Percentiles rank a stretch among this genome's conserved stretches.
Evolutionary conservation across 805 yeast species (phyloP).

Genomic region (Candida tibetensis): DNA sequence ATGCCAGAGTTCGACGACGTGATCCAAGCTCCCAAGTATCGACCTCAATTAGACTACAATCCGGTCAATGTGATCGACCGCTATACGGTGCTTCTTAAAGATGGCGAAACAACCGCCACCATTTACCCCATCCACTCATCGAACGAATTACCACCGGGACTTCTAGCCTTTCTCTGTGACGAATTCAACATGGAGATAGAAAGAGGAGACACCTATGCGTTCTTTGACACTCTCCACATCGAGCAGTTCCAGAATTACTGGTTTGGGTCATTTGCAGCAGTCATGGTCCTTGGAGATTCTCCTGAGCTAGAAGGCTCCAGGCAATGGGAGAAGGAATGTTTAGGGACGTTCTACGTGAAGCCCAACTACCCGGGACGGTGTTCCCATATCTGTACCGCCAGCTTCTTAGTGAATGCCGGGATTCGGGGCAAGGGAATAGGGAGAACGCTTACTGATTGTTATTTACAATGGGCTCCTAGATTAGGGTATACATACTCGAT

Average conservation of each 20-base stretch:
- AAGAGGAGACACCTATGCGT: slow-evolving; percentile 83
- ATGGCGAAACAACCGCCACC: slow-evolving; percentile 90
- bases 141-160: slow-evolving; percentile 69
- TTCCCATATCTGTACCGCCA: slow-evolving; percentile 88
- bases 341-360: slow-evolving; percentile 81
- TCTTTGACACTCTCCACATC: slow-evolving; percentile 72
- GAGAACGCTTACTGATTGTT: slow-evolving; percentile 76
- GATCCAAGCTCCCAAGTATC: slow-evolving; percentile 45
- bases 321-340: slow-evolving; percentile 90
- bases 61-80: slow-evolving; percentile 48
- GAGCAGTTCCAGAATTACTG: slow-evolving; percentile 81
- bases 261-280: slow-evolving; percentile 84
- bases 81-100: slow-evolving; percentile 75
- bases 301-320: slow-evolving; percentile 46
- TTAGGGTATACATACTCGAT: slow-evolving; percentile 83
- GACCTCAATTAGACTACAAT: slow-evolving; percentile 41
- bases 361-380: slow-evolving; percentile 93
- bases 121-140: slow-evolving; percentile 77
- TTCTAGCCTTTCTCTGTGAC: slow-evolving; percentile 78
- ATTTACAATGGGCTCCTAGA: slow-evolving; percentile 85
- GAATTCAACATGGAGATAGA: slow-evolving; percentile 92
- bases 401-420: slow-evolving; percentile 87
- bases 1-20: slow-evolving; percentile 54
- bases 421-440: slow-evolving; percentile 93
- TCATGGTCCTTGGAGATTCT: slow-evolving; percentile 73